Conservation (phyloP, 352 stramenopile species). For the Phytopythium cucurbitacearum region DNA sequence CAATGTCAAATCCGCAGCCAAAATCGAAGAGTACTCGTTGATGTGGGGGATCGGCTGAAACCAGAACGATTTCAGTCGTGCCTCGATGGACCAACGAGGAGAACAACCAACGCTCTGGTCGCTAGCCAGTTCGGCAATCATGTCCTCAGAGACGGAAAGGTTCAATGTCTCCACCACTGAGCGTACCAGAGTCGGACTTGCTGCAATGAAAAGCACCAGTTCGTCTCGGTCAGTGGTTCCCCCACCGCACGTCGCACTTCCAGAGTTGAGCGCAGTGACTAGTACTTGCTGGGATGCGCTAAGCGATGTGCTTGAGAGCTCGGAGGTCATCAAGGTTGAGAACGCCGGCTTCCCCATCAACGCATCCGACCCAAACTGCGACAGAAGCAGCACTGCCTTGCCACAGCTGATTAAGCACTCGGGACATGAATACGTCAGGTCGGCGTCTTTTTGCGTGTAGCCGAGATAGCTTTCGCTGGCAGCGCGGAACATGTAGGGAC, state of each 20-base stretch:
- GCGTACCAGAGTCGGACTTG: constrained; percentile 12
- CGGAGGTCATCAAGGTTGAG: constrained; percentile 20
- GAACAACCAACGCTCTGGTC: background rate
- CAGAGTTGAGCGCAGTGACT: constrained; percentile 13
- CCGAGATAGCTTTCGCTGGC: constrained; percentile 24
- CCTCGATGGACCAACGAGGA: constrained; percentile 10
- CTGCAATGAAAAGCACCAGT: constrained; percentile 23
- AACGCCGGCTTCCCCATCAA: constrained; percentile 29
- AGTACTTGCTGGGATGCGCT: constrained; percentile 10
- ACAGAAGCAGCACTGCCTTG: constrained; percentile 18
- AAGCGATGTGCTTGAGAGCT: constrained; percentile 20
- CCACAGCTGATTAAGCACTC: constrained; percentile 21
- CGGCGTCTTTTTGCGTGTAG: constrained; percentile 18
- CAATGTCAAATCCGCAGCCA: constrained; percentile 18
- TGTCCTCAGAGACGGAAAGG: constrained; percentile 3
- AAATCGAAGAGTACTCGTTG: constrained; percentile 25
- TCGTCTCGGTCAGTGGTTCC: constrained; percentile 21
- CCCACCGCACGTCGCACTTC: constrained; percentile 14
- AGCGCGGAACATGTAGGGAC: constrained; percentile 27
- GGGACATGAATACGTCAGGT: constrained; percentile 19
- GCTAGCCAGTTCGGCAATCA: constrained; percentile 1
- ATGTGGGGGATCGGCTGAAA: constrained; percentile 24
- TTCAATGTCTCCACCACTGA: background rate
- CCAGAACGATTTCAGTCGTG: constrained; percentile 16
- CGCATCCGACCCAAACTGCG: constrained; percentile 19